These are phyloP conservation scores for Ceratocystis papillata DNA, from an alignment of 2,329 filamentous ascomycete species.

Conservation along the genomic window DNA sequence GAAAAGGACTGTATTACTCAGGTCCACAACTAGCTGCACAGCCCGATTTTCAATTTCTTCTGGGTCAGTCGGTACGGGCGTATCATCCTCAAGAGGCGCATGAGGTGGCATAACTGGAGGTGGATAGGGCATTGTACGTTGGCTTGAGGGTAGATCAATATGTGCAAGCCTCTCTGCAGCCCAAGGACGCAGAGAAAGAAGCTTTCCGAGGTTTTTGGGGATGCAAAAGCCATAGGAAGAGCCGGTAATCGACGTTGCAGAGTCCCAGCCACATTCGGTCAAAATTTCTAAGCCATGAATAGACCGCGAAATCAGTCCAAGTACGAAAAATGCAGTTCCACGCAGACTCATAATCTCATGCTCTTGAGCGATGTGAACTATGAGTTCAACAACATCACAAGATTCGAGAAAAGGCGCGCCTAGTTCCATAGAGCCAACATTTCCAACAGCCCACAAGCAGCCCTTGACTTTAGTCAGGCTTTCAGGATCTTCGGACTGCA, in stretches of 20 bases:
- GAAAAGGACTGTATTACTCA: constrained; percentile 87
- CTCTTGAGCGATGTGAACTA: constrained; percentile 76
- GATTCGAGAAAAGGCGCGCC: constrained; percentile 89
- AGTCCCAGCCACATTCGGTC: constrained; percentile 83
- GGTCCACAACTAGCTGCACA: constrained; percentile 70
- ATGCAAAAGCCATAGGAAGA: constrained; percentile 80
- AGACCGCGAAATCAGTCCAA: constrained; percentile 85
- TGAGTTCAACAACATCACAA: constrained; percentile 74
- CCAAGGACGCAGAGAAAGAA: constrained; percentile 63
- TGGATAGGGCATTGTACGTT: constrained; percentile 42
- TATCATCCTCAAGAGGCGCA: constrained; percentile 38
- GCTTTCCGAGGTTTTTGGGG: constrained; percentile 62
- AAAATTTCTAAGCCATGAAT: constrained; percentile 86
- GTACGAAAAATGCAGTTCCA: constrained; percentile 91
- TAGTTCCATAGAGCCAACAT: constrained; percentile 95
- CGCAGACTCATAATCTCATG: constrained; percentile 86
- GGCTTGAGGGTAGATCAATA: constrained; percentile 40
- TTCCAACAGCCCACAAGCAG: constrained; percentile 93
- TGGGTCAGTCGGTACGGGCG: constrained; percentile 18
- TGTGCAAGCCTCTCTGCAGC: constrained; percentile 36
- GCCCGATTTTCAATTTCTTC: constrained; percentile 65
- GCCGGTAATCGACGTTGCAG: constrained; percentile 72
- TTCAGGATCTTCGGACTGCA: constrained; percentile 76
- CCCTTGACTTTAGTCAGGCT: constrained; percentile 89
- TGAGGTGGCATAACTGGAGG: constrained; percentile 30